Evolutionary conservation across 2,329 filamentous ascomycete species (phyloP), one percentile per base, ranked within the genome.

Genomic region (Nigrospora sphaerica): DNA sequence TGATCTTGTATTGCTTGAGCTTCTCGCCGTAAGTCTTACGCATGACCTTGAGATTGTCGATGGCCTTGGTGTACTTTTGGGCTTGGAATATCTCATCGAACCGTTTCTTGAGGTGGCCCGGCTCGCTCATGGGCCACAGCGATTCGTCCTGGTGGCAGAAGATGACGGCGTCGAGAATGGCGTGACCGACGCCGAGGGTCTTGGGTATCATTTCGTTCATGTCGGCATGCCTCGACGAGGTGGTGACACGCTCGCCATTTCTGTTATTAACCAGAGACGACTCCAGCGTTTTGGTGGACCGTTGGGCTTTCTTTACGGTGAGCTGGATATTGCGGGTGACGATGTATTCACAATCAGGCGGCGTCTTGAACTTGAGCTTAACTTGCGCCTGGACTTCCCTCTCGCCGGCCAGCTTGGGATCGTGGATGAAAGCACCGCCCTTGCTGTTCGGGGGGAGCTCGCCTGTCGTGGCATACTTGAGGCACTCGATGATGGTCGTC

Each of bases 131-230:
- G 0, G 93, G 93, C 93, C 93, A 98, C 28, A 97, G 69, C 23
- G 92, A 96, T 55, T 98, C 93, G 62, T 98, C 93, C 62, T 98
- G 93, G 61, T 98, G 93, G 63, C 93, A 98, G 68, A 98, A 98
- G 55, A 98, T 96, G 62, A 98, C 93, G 48, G 86, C 86, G 54
- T 97, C 91, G 23, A 98, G 77, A 46, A 98, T 84, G 12, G 93
- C 91, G 46, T 85, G 83, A 2, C 90, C 93, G 4, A 96, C 93
- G 34, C 93, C 93, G 1, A 98, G 77, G 54, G 88, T 86, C 55
- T 87, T 80, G 0, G 92, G 90, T 63, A 98, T 85, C 54, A 92
- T 79, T 53, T 83, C 77, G 63, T 96, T 87, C 32, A 97, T 75
- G 55, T 96, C 88, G 11, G 82, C 83, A 16, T 88, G 83, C 37